Evolutionary conservation across 1,139 yeast genomes (phyloP).

Genomic region (Taphrina flavorubra): DNA sequence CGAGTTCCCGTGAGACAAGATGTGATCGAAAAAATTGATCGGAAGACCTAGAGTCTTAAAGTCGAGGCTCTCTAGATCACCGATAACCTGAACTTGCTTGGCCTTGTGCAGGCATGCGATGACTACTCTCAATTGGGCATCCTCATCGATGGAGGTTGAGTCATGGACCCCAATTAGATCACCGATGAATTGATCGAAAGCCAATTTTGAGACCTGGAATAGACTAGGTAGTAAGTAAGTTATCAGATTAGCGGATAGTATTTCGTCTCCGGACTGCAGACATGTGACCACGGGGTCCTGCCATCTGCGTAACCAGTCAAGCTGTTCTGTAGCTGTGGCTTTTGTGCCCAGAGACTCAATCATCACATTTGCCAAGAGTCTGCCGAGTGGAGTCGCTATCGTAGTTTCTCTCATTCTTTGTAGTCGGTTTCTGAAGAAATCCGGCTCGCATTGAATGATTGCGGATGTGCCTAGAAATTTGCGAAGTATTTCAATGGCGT

Average conservation of each 20-base stretch:
- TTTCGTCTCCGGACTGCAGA: not conserved
- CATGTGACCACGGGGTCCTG: slow-evolving; percentile 8
- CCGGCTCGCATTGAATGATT: slow-evolving; percentile 20
- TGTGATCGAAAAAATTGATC: not conserved
- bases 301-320: slow-evolving; percentile 28
- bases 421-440: slow-evolving; percentile 27
- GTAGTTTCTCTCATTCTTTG: slow-evolving; percentile 28
- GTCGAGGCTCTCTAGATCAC: slow-evolving; percentile 3
- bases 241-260: not conserved
- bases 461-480: slow-evolving; percentile 22
- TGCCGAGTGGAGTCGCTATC: slow-evolving; percentile 33
- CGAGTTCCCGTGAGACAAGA: slow-evolving; percentile 23
- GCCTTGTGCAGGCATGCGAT: slow-evolving; percentile 20
- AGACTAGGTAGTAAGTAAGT: slow-evolving; percentile 29
- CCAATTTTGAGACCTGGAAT: slow-evolving; percentile 11
- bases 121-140: not conserved
- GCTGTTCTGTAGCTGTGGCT: slow-evolving; percentile 11
- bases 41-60: slow-evolving; percentile 25
- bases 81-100: slow-evolving; percentile 19
- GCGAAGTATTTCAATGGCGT: slow-evolving; percentile 32
- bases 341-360: not conserved
- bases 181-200: slow-evolving; percentile 20
- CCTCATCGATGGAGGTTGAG: not conserved
- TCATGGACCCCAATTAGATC: not conserved
- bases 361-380: slow-evolving; percentile 28